Evolutionary conservation across 2,329 filamentous ascomycete species (phyloP).

Genomic region (Colletotrichum scovillei): DNA sequence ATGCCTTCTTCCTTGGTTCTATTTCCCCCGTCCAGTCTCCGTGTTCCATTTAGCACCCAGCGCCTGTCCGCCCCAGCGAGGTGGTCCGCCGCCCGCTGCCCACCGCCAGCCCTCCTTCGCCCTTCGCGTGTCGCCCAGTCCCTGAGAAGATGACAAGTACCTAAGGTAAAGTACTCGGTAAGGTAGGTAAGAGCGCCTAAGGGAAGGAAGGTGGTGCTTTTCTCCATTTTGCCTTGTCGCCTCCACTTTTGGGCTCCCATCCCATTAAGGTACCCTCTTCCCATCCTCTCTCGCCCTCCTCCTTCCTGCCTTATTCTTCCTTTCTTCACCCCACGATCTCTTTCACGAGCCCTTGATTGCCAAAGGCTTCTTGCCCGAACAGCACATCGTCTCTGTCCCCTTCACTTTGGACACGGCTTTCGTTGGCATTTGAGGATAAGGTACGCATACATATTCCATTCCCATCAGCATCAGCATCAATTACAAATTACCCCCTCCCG

Average conservation of each 20-base stretch:
- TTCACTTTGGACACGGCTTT: conserved; percentile 34
- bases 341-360: conserved; percentile 25
- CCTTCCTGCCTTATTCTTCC: conserved; percentile 7
- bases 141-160: too few relatives aligned
- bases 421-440: conserved; percentile 11
- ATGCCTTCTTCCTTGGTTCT: background rate
- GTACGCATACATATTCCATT: background rate
- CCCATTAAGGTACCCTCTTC: conserved; percentile 34
- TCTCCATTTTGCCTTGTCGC: conserved; percentile 28
- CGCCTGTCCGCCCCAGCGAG: conserved; percentile 16
- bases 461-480: conserved; percentile 8
- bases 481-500: conserved; percentile 10
- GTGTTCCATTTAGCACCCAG: background rate
- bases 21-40: background rate
- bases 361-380: conserved; percentile 25
- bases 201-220: background rate
- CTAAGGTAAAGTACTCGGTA: too few relatives aligned
- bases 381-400: conserved; percentile 32
- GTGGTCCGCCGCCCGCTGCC: conserved; percentile 25
- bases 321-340: conserved; percentile 35
- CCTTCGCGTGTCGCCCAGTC: background rate
- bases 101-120: background rate
- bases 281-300: conserved; percentile 11
- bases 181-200: background rate
- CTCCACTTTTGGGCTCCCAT: conserved; percentile 37